Conservation (phyloP, 495 filamentous ascomycete genomes). For the Glutinoglossum americanum region DNA sequence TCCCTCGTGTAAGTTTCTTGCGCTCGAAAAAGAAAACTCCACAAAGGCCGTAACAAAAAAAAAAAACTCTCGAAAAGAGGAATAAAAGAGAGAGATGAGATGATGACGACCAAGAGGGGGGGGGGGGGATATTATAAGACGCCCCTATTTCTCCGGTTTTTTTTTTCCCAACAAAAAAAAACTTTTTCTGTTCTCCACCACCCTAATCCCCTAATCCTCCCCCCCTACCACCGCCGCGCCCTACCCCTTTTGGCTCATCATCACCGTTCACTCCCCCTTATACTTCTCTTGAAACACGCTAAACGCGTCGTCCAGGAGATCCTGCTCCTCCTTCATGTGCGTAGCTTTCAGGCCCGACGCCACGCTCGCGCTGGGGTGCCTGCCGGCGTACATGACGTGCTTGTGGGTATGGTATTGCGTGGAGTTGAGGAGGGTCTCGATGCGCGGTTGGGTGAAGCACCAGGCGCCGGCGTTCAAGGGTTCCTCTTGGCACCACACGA, state of each 20-base stretch:
- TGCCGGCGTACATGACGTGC: slow-evolving; percentile 92
- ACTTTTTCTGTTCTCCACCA: too few species aligned
- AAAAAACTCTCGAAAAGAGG: too few species aligned
- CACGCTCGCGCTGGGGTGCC: slow-evolving; percentile 72
- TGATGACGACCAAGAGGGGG: too few species aligned
- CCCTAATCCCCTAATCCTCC: too few species aligned
- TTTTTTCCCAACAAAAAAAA: too few species aligned
- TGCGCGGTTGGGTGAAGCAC: slow-evolving; percentile 84
- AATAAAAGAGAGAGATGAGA: too few species aligned
- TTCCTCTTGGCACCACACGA: slow-evolving; percentile 94
- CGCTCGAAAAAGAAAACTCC: too few species aligned
- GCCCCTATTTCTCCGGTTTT: too few species aligned
- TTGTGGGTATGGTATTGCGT: slow-evolving; percentile 79
- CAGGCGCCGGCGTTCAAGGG: slow-evolving; percentile 91
- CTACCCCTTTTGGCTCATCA: neutral
- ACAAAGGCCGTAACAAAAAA: too few species aligned
- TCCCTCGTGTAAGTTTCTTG: too few species aligned
- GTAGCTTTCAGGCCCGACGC: slow-evolving; percentile 77
- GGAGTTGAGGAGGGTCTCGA: slow-evolving; percentile 84
- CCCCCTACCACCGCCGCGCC: too few species aligned
- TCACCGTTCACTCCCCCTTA: slow-evolving; percentile 26
- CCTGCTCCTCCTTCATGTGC: slow-evolving; percentile 86
- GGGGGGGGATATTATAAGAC: too few species aligned
- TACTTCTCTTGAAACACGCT: slow-evolving; percentile 34
- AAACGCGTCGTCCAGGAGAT: slow-evolving; percentile 60